Evolutionary conservation across 306 rosid genomes (phyloP).

Genomic region (Oemleria cerasiformis): DNA sequence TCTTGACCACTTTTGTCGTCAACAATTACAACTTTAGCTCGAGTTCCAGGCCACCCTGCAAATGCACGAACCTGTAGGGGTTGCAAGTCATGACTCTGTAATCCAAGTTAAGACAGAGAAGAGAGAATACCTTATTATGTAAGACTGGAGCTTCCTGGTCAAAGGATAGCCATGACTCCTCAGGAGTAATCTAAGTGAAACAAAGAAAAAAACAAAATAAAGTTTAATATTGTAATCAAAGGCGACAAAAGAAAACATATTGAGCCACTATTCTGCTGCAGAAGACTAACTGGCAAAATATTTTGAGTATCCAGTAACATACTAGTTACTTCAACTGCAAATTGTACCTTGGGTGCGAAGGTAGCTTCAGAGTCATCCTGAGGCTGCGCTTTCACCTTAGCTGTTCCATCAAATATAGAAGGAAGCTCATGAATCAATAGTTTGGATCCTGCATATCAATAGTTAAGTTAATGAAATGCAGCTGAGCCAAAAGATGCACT

Average conservation of each 20-base stretch:
- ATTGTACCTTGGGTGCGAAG: conserved; percentile 78
- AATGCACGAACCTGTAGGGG: conserved; percentile 84
- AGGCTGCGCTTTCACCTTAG: conserved; percentile 57
- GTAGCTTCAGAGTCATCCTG: conserved; percentile 78
- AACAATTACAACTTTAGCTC: conserved; percentile 54
- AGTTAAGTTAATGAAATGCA: conserved; percentile 8
- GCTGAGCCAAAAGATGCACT: conserved; percentile 6
- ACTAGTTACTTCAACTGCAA: conserved; percentile 5
- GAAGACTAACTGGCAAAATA: background rate
- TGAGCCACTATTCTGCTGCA: background rate
- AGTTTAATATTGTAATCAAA: background rate
- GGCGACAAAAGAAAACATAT: background rate
- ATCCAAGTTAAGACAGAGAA: conserved; percentile 27
- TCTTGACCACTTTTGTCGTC: conserved; percentile 45
- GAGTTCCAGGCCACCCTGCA: conserved; percentile 99
- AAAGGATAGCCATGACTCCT: conserved; percentile 78
- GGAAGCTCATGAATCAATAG: conserved; percentile 75
- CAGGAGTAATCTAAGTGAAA: conserved; percentile 61
- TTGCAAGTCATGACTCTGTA: conserved; percentile 46
- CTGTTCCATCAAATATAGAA: conserved; percentile 82
- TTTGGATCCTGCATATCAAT: conserved; percentile 53
- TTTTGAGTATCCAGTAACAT: background rate
- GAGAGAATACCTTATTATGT: conserved; percentile 68
- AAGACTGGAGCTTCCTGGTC: conserved; percentile 67
- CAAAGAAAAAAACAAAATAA: background rate